Evolutionary conservation across 371 early-diverging fungal genomes (phyloP), one percentile per base, ranked within the genome.

Genomic region (Zopfochytrium polystomum): DNA sequence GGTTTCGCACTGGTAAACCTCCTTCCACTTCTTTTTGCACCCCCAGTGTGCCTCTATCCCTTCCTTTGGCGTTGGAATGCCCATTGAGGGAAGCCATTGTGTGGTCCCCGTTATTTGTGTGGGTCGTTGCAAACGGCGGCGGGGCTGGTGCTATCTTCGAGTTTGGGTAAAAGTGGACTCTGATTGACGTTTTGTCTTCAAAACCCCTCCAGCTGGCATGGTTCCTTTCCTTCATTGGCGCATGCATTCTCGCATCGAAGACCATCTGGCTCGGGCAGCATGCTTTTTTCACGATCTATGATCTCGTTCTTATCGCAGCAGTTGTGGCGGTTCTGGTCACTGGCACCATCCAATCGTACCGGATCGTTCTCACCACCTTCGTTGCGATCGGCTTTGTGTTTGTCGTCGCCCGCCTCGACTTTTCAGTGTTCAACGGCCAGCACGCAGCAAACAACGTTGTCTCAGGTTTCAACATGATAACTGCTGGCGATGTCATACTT

Each of bases 171-270:
- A n/a, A n/a, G n/a, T n/a, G n/a, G n/a, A n/a, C n/a, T n/a, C n/a
- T n/a, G n/a, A n/a, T n/a, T n/a, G n/a, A n/a, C n/a, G n/a, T n/a
- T n/a, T n/a, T n/a, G n/a, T n/a, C n/a, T n/a, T n/a, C n/a, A n/a
- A n/a, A n/a, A n/a, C n/a, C n/a, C n/a, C n/a, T n/a, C n/a, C 31
- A 87, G 87, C 61, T 76, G 52, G 86, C 84, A 3, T 86, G 86
- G 87, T 56, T 86, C 42, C 81, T 88, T 54, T 65, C 78, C n/a
- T 86, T 88, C 70, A 67, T 86, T 31, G 79, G 83, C 50, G 75
- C 74, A 43, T 85, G 87, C 70, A 78, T 79, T 50, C 68, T 75
- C 23, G 74, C 68, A 33, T 70, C 74, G 27, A 20, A n/a, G n/a
- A n/a, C n/a, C n/a, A n/a, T n/a, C n/a, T n/a, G n/a, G n/a, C n/a